Evolutionary conservation across 140 eudicot genomes (phyloP).

Genomic region (Cichorium intybus): DNA sequence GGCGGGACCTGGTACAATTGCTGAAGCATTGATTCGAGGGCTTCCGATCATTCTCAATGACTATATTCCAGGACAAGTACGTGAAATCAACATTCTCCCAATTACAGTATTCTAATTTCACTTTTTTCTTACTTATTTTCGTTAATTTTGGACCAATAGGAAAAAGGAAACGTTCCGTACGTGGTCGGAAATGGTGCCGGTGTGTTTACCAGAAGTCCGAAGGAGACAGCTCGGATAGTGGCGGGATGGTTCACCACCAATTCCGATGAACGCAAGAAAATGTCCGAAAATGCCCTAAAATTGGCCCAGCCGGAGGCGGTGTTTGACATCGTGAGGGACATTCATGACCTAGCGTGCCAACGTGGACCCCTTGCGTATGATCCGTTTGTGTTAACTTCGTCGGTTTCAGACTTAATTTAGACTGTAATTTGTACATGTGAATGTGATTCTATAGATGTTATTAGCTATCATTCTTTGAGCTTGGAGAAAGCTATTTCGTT

Average conservation of each 20-base stretch:
- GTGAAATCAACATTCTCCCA: slow-evolving; percentile 10
- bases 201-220: slow-evolving; percentile 77
- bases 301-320: slow-evolving; percentile 97
- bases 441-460: slow-evolving; percentile 4
- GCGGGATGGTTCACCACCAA: slow-evolving; percentile 94
- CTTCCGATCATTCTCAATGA: slow-evolving; percentile 97
- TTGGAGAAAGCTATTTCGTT: slow-evolving; percentile 26
- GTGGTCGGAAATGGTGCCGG: slow-evolving; percentile 98
- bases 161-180: slow-evolving; percentile 94
- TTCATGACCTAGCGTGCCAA: slow-evolving; percentile 83
- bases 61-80: slow-evolving; percentile 96
- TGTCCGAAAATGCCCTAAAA: slow-evolving; percentile 82
- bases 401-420: slow-evolving; percentile 66
- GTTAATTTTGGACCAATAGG: slow-evolving; percentile 49
- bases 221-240: slow-evolving; percentile 73
- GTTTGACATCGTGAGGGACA: slow-evolving; percentile 91
- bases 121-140: neutral
- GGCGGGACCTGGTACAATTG: slow-evolving; percentile 99
- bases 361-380: slow-evolving; percentile 71
- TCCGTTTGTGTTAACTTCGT: slow-evolving; percentile 63
- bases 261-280: slow-evolving; percentile 59
- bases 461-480: slow-evolving; percentile 37
- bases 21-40: slow-evolving; percentile 95
- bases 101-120: neutral
- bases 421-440: slow-evolving; percentile 11